Conservation (phyloP, 2,329 filamentous ascomycete species). For the Coniochaeta sp. region DNA sequence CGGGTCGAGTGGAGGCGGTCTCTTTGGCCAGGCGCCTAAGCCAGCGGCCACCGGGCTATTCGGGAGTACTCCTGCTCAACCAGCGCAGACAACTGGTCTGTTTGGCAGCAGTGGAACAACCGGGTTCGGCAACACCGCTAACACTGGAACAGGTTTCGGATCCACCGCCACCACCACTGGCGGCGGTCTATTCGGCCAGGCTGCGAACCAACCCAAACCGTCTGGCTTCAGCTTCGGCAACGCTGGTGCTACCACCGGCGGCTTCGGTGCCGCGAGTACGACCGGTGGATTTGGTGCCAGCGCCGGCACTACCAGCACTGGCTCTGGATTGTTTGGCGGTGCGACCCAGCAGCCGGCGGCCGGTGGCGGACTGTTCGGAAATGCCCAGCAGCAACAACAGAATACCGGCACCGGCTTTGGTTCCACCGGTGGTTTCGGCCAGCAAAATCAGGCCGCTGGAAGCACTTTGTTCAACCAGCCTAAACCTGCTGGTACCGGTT, state of each 20-base stretch:
- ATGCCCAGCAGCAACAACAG: slow-evolving; percentile 20
- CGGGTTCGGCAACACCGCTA: slow-evolving; percentile 12
- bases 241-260: slow-evolving; percentile 8
- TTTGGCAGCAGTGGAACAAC: slow-evolving; percentile 24
- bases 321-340: slow-evolving; percentile 36
- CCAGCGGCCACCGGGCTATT: slow-evolving; percentile 25
- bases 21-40: slow-evolving; percentile 32
- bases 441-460: background rate
- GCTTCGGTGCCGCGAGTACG: slow-evolving; percentile 24
- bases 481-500: slow-evolving; percentile 13
- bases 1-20: slow-evolving; percentile 32
- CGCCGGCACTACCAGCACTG: slow-evolving; percentile 16
- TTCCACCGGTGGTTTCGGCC: background rate
- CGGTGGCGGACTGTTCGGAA: slow-evolving; percentile 14
- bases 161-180: slow-evolving; percentile 18
- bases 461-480: background rate
- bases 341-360: slow-evolving; percentile 20
- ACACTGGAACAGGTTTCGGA: slow-evolving; percentile 19
- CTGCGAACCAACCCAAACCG: slow-evolving; percentile 14
- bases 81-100: slow-evolving; percentile 17
- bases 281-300: slow-evolving; percentile 24
- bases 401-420: slow-evolving; percentile 1
- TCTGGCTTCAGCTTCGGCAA: slow-evolving; percentile 13
- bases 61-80: slow-evolving; percentile 10
- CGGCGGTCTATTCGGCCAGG: slow-evolving; percentile 21